Conservation (phyloP, 805 yeast species). For the Priceomyces haplophilus region DNA sequence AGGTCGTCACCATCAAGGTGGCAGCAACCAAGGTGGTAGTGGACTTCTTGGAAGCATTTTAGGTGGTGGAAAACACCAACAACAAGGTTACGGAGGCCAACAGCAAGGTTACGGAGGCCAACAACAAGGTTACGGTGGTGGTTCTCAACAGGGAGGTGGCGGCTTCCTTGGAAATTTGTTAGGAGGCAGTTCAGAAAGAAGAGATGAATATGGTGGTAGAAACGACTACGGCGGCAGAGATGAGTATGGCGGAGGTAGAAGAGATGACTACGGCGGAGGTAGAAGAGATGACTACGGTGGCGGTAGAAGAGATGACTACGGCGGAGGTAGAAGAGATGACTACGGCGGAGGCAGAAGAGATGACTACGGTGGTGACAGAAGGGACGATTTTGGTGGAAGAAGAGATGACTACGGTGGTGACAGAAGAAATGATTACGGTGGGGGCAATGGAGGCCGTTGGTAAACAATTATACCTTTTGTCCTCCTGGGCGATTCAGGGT, state of each 20-base stretch:
- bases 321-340: constrained; percentile 8
- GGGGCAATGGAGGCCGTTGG: constrained; percentile 9
- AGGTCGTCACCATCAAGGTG: constrained; percentile 4
- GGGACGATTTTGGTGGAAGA: constrained; percentile 9
- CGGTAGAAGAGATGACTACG: constrained; percentile 6
- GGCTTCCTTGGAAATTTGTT: constrained; percentile 1
- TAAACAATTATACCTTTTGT: background rate
- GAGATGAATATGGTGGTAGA: constrained; percentile 10
- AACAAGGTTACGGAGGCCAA: constrained; percentile 10
- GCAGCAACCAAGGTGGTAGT: constrained; percentile 7
- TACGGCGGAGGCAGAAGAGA: constrained; percentile 6
- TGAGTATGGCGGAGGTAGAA: constrained; percentile 4
- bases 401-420: constrained; percentile 11
- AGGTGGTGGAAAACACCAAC: constrained; percentile 5
- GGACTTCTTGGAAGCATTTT: constrained; percentile 5
- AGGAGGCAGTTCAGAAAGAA: constrained; percentile 10
- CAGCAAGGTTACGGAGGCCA: constrained; percentile 8
- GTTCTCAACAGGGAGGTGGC: constrained; percentile 9
- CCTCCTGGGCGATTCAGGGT: too few relatives aligned
- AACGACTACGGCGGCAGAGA: constrained; percentile 11
- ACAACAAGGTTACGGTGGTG: constrained; percentile 4
- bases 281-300: constrained; percentile 10
- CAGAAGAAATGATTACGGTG: constrained; percentile 5
- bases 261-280: constrained; percentile 8
- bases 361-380: constrained; percentile 11